A percentile compares a stretch with the other conserved stretches of the same genome.
These are phyloP conservation scores for Plasmodium yoelii DNA, from an alignment of 169 alveolate species.

Conservation along the genomic window DNA sequence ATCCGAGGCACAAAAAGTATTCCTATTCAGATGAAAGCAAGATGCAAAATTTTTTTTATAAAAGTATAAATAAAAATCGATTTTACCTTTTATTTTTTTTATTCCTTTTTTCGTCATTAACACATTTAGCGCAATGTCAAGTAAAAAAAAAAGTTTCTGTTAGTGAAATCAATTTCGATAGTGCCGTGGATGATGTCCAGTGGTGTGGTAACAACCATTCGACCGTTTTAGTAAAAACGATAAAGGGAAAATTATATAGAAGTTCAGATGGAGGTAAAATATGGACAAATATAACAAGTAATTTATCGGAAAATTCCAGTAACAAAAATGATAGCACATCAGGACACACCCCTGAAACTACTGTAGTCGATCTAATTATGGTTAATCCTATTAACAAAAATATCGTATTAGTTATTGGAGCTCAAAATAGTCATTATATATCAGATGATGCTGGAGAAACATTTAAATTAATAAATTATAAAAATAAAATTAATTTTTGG, in stretches of 20 bases:
- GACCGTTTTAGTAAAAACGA: conserved; percentile 88
- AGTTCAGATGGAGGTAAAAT: conserved; percentile 88
- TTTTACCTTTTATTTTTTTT: conserved; percentile 21
- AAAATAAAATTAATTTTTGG: conserved; percentile 87
- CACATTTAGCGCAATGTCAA: conserved; percentile 50
- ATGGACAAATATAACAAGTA: conserved; percentile 89
- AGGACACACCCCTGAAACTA: conserved; percentile 40
- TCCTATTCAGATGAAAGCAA: conserved; percentile 25
- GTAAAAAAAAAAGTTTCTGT: conserved; percentile 89
- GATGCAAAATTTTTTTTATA: conserved; percentile 14
- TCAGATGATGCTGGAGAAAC: conserved; percentile 86
- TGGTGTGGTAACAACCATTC: conserved; percentile 90
- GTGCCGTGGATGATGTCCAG: conserved; percentile 88
- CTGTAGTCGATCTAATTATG: conserved; percentile 83
- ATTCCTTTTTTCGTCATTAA: conserved; percentile 29
- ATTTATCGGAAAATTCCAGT: conserved; percentile 70
- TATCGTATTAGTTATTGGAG: conserved; percentile 86
- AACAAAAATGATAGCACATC: conserved; percentile 18
- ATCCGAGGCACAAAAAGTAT: conserved; percentile 9
- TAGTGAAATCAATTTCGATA: conserved; percentile 89
- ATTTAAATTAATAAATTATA: conserved; percentile 83
- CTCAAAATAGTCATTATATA: conserved; percentile 82
- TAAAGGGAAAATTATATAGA: conserved; percentile 88
- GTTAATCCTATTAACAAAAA: conserved; percentile 86
- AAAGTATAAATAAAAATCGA: conserved; percentile 29